Evolutionary conservation across 345 rosid species (phyloP), one percentile per base, ranked within the genome.

Genomic region (Euphorbia lathyris): DNA sequence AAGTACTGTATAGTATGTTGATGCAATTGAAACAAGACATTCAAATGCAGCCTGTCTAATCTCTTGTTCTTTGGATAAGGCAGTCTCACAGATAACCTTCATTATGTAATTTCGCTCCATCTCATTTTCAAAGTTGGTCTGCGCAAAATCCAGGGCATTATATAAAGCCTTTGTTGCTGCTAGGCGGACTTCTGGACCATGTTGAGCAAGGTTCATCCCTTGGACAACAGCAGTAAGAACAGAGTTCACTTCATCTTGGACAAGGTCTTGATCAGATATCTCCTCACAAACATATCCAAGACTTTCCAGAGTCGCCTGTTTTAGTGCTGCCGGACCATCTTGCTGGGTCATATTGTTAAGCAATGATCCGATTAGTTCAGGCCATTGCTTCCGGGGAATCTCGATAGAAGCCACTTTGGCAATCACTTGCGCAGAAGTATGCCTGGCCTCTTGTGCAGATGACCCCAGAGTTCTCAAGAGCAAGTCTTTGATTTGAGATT

Each of bases 191-290:
- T 90, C 97, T 43, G 82, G 82, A 53, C 85, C 77, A 67, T 86
- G 85, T 78, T 84, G 97, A 65, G 91, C 76, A 76, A 77, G 86
- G 78, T 80, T 92, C 99, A 95, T 92, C 74, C 99, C 99, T 74
- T 95, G 98, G 61, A 95, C 99, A 60, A 95, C 97, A 47, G 98
- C 96, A 59, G 98, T 95, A 50, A 95, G 98, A 63, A 95, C 89
- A 23, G 87, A 81, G 70, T 92, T 95, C 65, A 95, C 98, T 76
- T 95, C 97, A 52, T 90, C 94, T 76, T 92, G 98, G 68, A 78
- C 87, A 34, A 95, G 92, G 79, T 90, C 97, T 66, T 92, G 77
- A 74, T 87, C 88, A 2, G 96, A 90, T 61, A 95, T 89, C 78
- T 86, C 97, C 77, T 95, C 99, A 73, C 99, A 92, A 59, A 95